Base-by-base conservation (phyloP, 1,284 basidiomycete species). In the Austroboletus novae-zelandiae region DNA sequence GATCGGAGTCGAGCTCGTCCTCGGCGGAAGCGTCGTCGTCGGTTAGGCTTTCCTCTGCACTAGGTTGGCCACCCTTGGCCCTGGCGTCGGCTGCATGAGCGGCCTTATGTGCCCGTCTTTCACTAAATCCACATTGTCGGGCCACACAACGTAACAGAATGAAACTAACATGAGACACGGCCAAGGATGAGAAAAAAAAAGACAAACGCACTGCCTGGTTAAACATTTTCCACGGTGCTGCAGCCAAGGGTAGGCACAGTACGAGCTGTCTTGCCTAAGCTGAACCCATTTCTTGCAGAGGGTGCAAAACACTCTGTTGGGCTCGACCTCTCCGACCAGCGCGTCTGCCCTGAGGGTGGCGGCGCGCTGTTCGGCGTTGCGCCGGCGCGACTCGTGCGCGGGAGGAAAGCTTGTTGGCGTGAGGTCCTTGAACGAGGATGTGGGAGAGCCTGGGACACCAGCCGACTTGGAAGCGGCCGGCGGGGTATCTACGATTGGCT, bases 201-300 rank as follows among this genome's bases (percentile, higher is more conserved):
- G 25, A 27, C 25, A 27, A 56, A 81, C 83, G 61, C 61, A 88
- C 86, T 81, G 75, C 62, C 83, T 69, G 29, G 79, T 76, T 39
- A 86, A 61, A 68, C 86, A 89, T 65, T 87, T 88, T 37, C 73
- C 77, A n/a, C 83, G 76, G 62, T 89, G 86, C 66, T 87, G 84
- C 48, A 80, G 61, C 86, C 86, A 89, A 23, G 86, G 86, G 64
- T 88, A 86, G 43, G 85, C 83, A 56, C 86, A 89, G 63, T 82
- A 89, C 41, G 79, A 80, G 52, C 75, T 78, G 58, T 89, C 86
- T 62, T 88, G 85, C 43, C 86, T 68, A 27, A 89, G 73, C 63
- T 87, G 86, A 1, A 89, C 86, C 87, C 86, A 89, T 66, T 89
- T 89, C 58, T 78, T 74, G 62, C 87, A 89, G 2, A 88, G 66